These are phyloP conservation scores for Plasmodium reichenowi DNA, from an alignment of 169 alveolate genomes.

Conservation along the genomic window DNA sequence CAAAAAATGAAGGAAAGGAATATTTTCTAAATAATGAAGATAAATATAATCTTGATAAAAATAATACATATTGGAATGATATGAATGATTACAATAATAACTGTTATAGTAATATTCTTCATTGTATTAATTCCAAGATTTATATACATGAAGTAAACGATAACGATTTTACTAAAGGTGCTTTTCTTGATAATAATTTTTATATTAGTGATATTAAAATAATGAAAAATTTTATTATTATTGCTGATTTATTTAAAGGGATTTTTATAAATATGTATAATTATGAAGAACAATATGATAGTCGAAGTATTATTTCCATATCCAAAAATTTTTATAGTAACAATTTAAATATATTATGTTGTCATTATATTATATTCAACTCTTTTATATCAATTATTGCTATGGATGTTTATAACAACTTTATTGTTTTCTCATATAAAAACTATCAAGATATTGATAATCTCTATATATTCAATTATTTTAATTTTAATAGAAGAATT, in stretches of 20 bases:
- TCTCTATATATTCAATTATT: constrained; percentile 23
- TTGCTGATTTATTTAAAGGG: constrained; percentile 55
- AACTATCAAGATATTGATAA: constrained; percentile 34
- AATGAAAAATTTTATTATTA: constrained; percentile 27
- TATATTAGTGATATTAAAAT: constrained; percentile 56
- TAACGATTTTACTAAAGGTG: constrained; percentile 63
- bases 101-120: constrained; percentile 22
- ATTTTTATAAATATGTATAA: constrained; percentile 59
- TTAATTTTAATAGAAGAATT: constrained; percentile 55
- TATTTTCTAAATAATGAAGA: background rate
- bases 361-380: constrained; percentile 40
- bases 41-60: background rate
- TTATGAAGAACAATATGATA: constrained; percentile 66
- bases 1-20: constrained; percentile 4
- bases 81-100: background rate
- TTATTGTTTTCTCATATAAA: constrained; percentile 16
- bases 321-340: constrained; percentile 20
- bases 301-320: constrained; percentile 66
- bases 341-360: constrained; percentile 47
- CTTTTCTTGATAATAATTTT: constrained; percentile 57
- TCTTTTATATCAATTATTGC: constrained; percentile 40
- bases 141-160: constrained; percentile 53
- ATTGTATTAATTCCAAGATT: constrained; percentile 33
- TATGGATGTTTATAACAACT: constrained; percentile 54
- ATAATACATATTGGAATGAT: background rate